These are phyloP conservation scores for Prunus padus DNA, from an alignment of 306 rosid species.

Conservation along the genomic window DNA sequence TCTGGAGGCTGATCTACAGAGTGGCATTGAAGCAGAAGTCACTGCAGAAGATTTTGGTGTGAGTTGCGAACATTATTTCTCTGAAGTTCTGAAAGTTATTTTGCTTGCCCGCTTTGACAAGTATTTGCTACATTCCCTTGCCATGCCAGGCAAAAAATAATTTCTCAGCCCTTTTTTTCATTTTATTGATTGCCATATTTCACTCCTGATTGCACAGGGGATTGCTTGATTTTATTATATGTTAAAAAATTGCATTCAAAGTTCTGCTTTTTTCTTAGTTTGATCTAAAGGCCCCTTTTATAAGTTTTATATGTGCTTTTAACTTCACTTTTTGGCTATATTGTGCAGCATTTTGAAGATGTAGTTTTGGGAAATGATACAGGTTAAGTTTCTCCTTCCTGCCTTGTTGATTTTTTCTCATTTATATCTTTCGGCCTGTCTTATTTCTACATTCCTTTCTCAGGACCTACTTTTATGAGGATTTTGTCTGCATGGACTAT, in stretches of 20 bases:
- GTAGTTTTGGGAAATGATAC: conserved; percentile 53
- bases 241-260: background rate
- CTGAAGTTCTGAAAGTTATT: background rate
- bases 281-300: background rate
- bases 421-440: background rate
- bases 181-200: background rate
- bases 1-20: conserved; percentile 44
- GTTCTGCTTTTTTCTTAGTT: background rate
- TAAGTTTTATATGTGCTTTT: conserved; percentile 22
- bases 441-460: background rate
- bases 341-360: conserved; percentile 68
- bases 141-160: background rate
- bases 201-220: background rate
- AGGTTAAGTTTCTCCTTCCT: conserved; percentile 49
- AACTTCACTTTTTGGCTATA: conserved; percentile 31
- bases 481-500: background rate
- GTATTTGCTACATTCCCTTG: background rate
- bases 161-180: background rate
- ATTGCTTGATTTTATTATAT: background rate
- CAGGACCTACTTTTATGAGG: background rate
- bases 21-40: conserved; percentile 42
- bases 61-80: conserved; percentile 42
- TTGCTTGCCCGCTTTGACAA: background rate
- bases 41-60: conserved; percentile 50
- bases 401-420: background rate